Evolutionary conservation across 1,139 yeast genomes (phyloP), one percentile per base, ranked within the genome.

Genomic region (Scheffersomyces parashehatae): DNA sequence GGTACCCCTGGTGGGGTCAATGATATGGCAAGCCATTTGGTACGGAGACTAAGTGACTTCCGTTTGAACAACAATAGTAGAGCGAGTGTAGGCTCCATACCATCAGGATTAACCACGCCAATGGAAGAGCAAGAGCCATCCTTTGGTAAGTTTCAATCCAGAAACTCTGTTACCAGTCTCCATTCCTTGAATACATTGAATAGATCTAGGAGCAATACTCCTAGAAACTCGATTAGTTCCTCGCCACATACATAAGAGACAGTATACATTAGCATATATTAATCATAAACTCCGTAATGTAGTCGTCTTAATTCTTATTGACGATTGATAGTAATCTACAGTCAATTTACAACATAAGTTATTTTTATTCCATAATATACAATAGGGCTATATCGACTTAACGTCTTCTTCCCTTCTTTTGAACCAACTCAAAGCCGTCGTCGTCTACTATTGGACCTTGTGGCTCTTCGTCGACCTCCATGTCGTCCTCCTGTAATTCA

Each of bases 351-450:
- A 31, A 13, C 10, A n/a, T 8, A 7, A 28, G 28, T 32, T 26
- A 28, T 32, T 42, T 20, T 35, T 36, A 6, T 31, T 20, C 20
- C 20, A 10, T 31, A 31, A 31, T 31, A 14, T 31, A 31, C 20
- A 14, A 11, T 15, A 15, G 11, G 24, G 14, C n/a, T 31, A 31
- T 31, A 7, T 14, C 29, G 41, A 10, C 15, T 34, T 46, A 54
- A 38, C 51, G 50, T 47, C 55, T 50, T 60, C 75, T 77, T 24
- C 85, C 82, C 57, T 77, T 83, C 57, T 77, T 82, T 56, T 84
- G 89, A 8, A 91, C 97, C 49, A 90, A 67, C 55, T 90, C 93
- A 59, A 91, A 91, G 2, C 98, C 98, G 60, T 91, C 97, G 29
- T 91, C 98, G 61, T 91, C 97, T 10, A 91, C 75, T 10, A 87